A percentile compares a stretch with the other conserved stretches of the same genome.
Conservation (phyloP, 768 basidiomycete genomes). For the Suillus variegatus region DNA sequence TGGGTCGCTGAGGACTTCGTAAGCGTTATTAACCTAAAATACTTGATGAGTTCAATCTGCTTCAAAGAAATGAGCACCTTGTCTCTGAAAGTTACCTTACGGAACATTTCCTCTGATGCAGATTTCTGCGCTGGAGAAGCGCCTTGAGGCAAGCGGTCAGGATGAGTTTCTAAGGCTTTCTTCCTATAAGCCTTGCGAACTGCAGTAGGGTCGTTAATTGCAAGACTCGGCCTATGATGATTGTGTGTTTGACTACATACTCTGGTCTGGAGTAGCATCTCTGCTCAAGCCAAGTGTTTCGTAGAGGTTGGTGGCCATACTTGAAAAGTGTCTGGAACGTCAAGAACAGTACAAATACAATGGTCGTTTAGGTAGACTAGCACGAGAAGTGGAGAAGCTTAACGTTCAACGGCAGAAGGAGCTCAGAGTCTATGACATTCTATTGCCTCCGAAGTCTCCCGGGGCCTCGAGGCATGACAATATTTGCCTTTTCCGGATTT, state of each 20-base stretch:
- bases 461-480: neutral
- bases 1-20: conserved; percentile 69
- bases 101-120: conserved; percentile 58
- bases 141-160: conserved; percentile 63
- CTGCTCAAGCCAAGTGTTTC: conserved; percentile 55
- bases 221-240: conserved; percentile 1
- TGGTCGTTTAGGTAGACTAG: neutral
- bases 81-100: conserved; percentile 35
- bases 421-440: conserved; percentile 3
- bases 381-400: neutral
- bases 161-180: conserved; percentile 72
- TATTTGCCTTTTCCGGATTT: neutral
- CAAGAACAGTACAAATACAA: neutral
- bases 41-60: conserved; percentile 2
- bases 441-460: conserved; percentile 1
- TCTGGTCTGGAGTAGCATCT: conserved; percentile 62
- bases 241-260: conserved; percentile 43
- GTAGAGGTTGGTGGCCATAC: conserved; percentile 64
- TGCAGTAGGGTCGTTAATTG: conserved; percentile 27
- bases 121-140: conserved; percentile 61
- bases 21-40: conserved; percentile 70
- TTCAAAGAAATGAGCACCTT: conserved; percentile 27
- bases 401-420: neutral
- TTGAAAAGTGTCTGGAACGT: neutral
- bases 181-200: conserved; percentile 81